Evolutionary conservation across 306 rosid genomes (phyloP).

Genomic region (Cicer bijugum): DNA sequence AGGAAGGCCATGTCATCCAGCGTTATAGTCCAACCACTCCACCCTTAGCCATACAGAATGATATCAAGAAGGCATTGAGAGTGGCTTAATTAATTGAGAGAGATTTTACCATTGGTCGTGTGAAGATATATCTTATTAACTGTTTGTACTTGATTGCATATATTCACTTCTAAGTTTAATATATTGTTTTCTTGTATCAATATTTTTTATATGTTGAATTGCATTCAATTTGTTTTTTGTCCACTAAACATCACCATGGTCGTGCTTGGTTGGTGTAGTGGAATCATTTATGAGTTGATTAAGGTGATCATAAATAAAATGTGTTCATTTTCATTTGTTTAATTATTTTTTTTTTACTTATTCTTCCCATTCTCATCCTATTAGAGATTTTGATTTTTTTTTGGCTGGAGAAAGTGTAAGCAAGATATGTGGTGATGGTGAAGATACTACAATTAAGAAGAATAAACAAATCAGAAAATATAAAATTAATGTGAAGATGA

Average conservation of each 20-base stretch:
- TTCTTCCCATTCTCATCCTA: too few relatives aligned
- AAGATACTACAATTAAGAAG: too few relatives aligned
- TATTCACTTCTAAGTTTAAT: slow-evolving; percentile 8
- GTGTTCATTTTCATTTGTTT: not conserved
- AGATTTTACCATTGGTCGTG: slow-evolving; percentile 15
- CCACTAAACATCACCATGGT: slow-evolving; percentile 6
- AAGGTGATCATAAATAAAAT: slow-evolving; percentile 7
- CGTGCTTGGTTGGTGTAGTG: slow-evolving; percentile 1
- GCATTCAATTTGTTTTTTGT: slow-evolving; percentile 33
- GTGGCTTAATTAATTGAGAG: slow-evolving; percentile 50
- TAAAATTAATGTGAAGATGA: too few relatives aligned
- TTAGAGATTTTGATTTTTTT: too few relatives aligned
- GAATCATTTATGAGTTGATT: slow-evolving; percentile 7
- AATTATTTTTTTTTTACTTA: too few relatives aligned
- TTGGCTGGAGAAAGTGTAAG: too few relatives aligned
- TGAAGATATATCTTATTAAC: slow-evolving; percentile 22
- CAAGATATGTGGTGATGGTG: too few relatives aligned
- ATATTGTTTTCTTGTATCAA: slow-evolving; percentile 1
- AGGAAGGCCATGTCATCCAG: slow-evolving; percentile 65
- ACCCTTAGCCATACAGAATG: slow-evolving; percentile 73
- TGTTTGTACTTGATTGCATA: not conserved
- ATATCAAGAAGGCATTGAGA: slow-evolving; percentile 82
- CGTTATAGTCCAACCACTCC: slow-evolving; percentile 74
- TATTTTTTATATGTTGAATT: slow-evolving; percentile 30
- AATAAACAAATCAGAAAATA: too few relatives aligned